Evolutionary conservation across 108 stramenopile species (phyloP), one percentile per base, ranked within the genome.

Genomic region (Conticribra weissflogii): DNA sequence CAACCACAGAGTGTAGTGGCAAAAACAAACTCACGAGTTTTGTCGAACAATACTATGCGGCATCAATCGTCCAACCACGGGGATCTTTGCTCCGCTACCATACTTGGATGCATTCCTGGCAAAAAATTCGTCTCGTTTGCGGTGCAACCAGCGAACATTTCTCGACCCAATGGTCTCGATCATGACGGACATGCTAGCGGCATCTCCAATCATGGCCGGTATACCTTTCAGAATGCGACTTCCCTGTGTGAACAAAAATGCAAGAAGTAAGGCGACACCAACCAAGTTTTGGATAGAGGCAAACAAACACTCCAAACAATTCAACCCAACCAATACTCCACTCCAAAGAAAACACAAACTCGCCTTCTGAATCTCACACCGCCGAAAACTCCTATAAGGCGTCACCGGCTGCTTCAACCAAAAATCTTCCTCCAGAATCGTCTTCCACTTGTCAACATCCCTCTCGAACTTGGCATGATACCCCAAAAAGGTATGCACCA

Each of bases 381-480:
- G 71, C 46, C 86, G 84, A 74, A 94, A 91, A 64, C 76, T 93
- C 25, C 94, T 79, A 66, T 92, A 94, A 1, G 93, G 93, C 24
- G 93, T 94, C 3, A 94, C 88, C n/a, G 93, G 93, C 52, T 91
- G 88, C 57, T 86, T 91, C 54, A 94, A 54, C 81, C 81, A 94
- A 66, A 88, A 86, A 28, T 85, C 69, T 59, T 90, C 90, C 51
- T 89, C 91, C 55, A 94, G 65, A 47, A 95, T 72, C 41, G 79
- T 89, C 16, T 31, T 61, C 93, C 89, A 97, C 74, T 89, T 91
- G 3, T 67, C 60, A 3, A 36, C 66, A 67, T 88, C 86, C 3
- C 76, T 67, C 68, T 89, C 88, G 56, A 81, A 85, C 51, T 29
- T 83, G 41, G 84, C 48, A 80, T 83, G 85, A 75, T 72, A 87